These are phyloP conservation scores for Ceratobasidium sp. DNA, from an alignment of 1,284 basidiomycete genomes.

Conservation along the genomic window DNA sequence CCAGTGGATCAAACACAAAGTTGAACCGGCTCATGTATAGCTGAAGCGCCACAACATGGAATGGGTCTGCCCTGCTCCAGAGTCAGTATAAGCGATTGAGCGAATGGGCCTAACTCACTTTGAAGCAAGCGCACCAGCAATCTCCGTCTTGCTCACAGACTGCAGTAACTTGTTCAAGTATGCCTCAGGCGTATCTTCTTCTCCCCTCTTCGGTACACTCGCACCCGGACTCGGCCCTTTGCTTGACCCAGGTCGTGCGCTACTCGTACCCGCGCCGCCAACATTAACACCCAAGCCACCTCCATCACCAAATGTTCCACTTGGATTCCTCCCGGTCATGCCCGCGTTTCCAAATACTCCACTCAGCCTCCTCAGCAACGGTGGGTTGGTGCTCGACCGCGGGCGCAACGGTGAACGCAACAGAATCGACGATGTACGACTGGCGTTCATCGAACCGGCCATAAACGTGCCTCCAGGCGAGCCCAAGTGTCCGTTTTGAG, in stretches of 20 bases:
- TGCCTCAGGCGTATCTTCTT: slow-evolving; percentile 73
- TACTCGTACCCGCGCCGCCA: not conserved
- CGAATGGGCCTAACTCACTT: slow-evolving; percentile 62
- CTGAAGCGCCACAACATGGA: slow-evolving; percentile 77
- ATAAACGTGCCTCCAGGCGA: slow-evolving; percentile 10
- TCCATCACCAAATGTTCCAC: slow-evolving; percentile 1
- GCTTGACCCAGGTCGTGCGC: not conserved
- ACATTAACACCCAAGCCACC: not conserved
- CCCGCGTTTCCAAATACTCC: slow-evolving; percentile 34
- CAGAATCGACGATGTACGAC: slow-evolving; percentile 28
- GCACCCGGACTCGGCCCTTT: slow-evolving; percentile 10
- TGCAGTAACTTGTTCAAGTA: slow-evolving; percentile 73
- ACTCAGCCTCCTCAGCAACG: slow-evolving; percentile 31
- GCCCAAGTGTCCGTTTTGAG: not conserved
- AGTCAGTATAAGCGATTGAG: not conserved
- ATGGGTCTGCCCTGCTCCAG: slow-evolving; percentile 70
- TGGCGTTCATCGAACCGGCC: slow-evolving; percentile 16
- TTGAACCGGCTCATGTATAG: slow-evolving; percentile 82
- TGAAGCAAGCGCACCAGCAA: slow-evolving; percentile 81
- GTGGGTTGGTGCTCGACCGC: slow-evolving; percentile 39
- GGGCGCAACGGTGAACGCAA: slow-evolving; percentile 27
- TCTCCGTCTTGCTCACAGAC: slow-evolving; percentile 76
- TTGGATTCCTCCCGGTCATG: not conserved
- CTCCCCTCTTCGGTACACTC: slow-evolving; percentile 42
- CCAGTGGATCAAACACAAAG: slow-evolving; percentile 85